Base-by-base conservation (phyloP, 2,329 filamentous ascomycete species). In the Colletotrichum sp. region DNA sequence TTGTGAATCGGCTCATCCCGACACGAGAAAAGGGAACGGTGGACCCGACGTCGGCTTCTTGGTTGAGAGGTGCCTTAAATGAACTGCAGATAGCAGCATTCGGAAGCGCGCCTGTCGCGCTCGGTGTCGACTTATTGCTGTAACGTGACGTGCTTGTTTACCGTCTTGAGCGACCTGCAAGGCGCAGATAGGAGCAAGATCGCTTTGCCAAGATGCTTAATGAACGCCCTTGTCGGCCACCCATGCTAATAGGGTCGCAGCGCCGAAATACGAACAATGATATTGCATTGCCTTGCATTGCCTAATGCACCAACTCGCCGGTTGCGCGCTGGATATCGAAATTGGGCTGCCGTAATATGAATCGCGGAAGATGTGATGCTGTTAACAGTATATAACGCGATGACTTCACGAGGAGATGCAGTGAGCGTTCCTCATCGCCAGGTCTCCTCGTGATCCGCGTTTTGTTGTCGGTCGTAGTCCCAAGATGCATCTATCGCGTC, bases 201-300 rank as follows among this genome's bases (percentile, higher is more conserved):
- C n/a, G 12, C 12, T 39, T n/a, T 15, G 58, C 66, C 66, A 74
- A 74, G 71, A 56, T 18, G 43, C 8, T 36, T 56, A 27, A 52
- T 62, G 55, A 43, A 27, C 5, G 60, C 68, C 68, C 72, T 71
- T 32, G 66, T 60, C 58, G 43, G 32, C 52, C 16, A 56, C 36
- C 61, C 68, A 71, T 67, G 36, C 61, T 66, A 32, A 32, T 55
- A 61, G 61, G 68, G 61, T 71, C 36, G 61, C 36, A 62, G 18
- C 62, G n/a, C 68, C 36, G 68, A 62, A 66, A 75, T 75, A 75
- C 72, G 68, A 75, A 66, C 12, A 56, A 67, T 6, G 4, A 52
- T 2, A 64, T 48, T 60, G 71, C 60, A 66, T 56, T 16, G 36
- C 30, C 52, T n/a, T 75, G 72, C 62, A 61, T 32, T 28, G 34